A percentile compares a stretch with the other conserved stretches of the same genome.
Conservation (phyloP, 768 basidiomycete genomes). For the Mrakia frigida region DNA sequence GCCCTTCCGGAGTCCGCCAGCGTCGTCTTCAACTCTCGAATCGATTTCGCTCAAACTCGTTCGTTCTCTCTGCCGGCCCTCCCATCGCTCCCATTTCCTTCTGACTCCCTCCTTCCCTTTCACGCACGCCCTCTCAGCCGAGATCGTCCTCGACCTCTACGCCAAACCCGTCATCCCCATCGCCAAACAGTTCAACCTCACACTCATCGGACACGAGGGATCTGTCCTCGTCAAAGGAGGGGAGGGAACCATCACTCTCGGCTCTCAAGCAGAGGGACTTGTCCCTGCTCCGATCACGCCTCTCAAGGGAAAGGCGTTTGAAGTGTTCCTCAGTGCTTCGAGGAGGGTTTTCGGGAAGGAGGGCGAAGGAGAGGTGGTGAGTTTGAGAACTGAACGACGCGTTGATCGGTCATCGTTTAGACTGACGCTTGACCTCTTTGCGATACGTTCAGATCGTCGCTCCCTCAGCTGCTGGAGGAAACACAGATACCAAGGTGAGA, state of each 20-base stretch:
- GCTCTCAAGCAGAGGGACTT: conserved; percentile 4
- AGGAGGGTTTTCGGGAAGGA: conserved; percentile 29
- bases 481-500: conserved; percentile 20
- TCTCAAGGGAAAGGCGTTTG: conserved; percentile 23
- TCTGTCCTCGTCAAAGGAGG: conserved; percentile 5
- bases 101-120: background rate
- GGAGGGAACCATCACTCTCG: conserved; percentile 19
- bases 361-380: conserved; percentile 18
- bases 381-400: background rate
- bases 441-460: background rate
- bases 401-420: background rate
- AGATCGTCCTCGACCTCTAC: conserved; percentile 30
- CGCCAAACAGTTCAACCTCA: conserved; percentile 26
- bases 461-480: background rate
- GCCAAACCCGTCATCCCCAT: conserved; percentile 17
- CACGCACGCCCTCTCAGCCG: background rate
- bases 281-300: conserved; percentile 16
- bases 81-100: background rate
- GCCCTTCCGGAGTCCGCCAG: conserved; percentile 24
- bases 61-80: background rate
- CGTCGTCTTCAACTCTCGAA: conserved; percentile 31
- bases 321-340: conserved; percentile 25
- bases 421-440: background rate
- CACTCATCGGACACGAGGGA: conserved; percentile 3
- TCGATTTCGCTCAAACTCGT: conserved; percentile 26